Evolutionary conservation across 2,329 filamentous ascomycete genomes (phyloP).

Genomic region (Lecanicillium sp.): DNA sequence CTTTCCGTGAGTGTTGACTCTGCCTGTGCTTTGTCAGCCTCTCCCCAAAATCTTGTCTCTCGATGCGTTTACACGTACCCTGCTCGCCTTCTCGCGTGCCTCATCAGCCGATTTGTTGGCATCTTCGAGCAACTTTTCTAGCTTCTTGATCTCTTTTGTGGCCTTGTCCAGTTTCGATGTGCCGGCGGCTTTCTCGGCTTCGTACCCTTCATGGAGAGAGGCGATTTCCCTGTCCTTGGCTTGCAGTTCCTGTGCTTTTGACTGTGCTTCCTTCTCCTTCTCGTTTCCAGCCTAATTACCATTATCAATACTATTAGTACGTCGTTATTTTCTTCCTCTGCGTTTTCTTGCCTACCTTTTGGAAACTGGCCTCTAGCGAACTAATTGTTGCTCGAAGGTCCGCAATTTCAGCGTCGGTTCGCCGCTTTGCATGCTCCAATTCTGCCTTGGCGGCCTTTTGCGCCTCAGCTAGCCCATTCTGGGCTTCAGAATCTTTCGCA

Average conservation of each 20-base stretch:
- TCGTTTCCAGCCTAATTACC: conserved; percentile 33
- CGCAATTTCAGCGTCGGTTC: conserved; percentile 53
- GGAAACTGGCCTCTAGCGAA: conserved; percentile 53
- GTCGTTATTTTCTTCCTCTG: neutral
- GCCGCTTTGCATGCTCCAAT: conserved; percentile 37
- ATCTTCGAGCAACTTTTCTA: conserved; percentile 20
- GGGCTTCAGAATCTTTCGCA: conserved; percentile 20
- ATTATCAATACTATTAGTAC: conserved; percentile 5
- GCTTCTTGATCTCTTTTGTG: conserved; percentile 14
- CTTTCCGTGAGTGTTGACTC: conserved; percentile 30
- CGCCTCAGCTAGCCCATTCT: conserved; percentile 35
- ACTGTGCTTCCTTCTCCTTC: conserved; percentile 41
- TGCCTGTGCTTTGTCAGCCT: too few species aligned
- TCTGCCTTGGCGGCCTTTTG: conserved; percentile 43
- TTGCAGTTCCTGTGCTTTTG: conserved; percentile 45
- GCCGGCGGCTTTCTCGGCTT: conserved; percentile 29
- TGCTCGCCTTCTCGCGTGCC: conserved; percentile 14
- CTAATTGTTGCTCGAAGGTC: conserved; percentile 54
- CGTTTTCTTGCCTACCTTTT: conserved; percentile 39
- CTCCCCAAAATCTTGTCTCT: too few species aligned
- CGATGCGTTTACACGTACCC: conserved; percentile 19
- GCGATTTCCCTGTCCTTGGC: conserved; percentile 15
- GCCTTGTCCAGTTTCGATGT: conserved; percentile 2
- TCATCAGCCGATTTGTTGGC: conserved; percentile 12
- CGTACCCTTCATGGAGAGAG: conserved; percentile 31